Conservation (phyloP, 257 asterid species). For the Gentiana straminea region DNA sequence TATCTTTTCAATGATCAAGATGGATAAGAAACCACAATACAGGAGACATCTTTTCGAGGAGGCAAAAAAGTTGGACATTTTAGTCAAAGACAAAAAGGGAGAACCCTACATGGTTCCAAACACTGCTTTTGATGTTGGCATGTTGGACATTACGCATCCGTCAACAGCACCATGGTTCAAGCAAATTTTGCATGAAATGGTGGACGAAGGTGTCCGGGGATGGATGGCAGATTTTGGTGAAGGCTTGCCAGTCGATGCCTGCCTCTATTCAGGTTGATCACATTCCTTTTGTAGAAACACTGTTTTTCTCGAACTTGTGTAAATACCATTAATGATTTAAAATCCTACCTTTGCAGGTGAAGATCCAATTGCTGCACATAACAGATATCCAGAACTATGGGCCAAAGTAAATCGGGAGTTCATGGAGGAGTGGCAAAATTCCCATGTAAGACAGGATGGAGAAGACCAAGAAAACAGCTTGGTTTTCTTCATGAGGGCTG, state of each 20-base stretch:
- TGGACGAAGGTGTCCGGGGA: conserved; percentile 89
- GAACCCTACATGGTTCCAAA: conserved; percentile 81
- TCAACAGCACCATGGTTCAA: conserved; percentile 65
- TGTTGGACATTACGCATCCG: conserved; percentile 91
- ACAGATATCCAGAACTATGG: conserved; percentile 90
- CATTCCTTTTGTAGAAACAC: background rate
- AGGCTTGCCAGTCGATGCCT: conserved; percentile 91
- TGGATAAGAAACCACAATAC: conserved; percentile 50
- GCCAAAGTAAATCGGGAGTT: conserved; percentile 73
- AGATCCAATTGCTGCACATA: conserved; percentile 87
- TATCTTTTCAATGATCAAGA: conserved; percentile 27
- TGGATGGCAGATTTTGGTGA: conserved; percentile 99
- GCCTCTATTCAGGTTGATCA: conserved; percentile 64
- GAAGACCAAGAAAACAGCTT: conserved; percentile 35
- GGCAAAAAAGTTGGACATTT: conserved; percentile 65
- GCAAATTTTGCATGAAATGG: conserved; percentile 76
- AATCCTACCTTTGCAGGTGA: conserved; percentile 42
- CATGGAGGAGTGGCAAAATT: conserved; percentile 67
- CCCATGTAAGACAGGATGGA: conserved; percentile 19
- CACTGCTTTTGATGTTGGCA: conserved; percentile 92
- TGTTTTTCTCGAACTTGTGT: too few species aligned
- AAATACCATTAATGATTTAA: too few species aligned
- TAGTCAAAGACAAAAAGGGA: conserved; percentile 71
- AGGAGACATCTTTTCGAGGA: conserved; percentile 67
- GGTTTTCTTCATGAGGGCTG: conserved; percentile 96